phyloP scores from a whole-genome alignment of 1,284 basidiomycete genomes.

The Mycena citricolor region DNA sequence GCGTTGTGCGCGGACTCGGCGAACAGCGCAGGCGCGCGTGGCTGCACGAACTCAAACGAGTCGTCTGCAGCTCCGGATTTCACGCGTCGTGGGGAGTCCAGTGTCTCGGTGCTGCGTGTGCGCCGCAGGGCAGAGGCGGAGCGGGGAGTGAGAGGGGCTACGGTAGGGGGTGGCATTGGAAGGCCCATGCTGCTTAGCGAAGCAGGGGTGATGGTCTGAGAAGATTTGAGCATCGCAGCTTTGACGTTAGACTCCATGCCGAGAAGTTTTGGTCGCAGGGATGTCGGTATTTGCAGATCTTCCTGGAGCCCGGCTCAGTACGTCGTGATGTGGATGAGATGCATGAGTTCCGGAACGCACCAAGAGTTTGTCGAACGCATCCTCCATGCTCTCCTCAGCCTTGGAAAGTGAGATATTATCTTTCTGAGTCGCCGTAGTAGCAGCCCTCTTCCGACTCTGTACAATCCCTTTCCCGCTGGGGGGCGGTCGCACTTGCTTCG shows the following conservation, averaged over 20 bases:
- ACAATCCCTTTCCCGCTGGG: slow-evolving; percentile 33
- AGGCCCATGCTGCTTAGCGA: slow-evolving; percentile 34
- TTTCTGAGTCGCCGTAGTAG: slow-evolving; percentile 38
- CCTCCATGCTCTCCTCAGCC: slow-evolving; percentile 41
- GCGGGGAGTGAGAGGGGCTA: slow-evolving; percentile 34
- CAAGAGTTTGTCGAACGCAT: slow-evolving; percentile 73
- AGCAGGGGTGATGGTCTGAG: slow-evolving; percentile 60
- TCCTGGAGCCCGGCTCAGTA: too few species aligned
- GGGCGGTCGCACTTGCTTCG: slow-evolving; percentile 30
- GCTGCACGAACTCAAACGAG: slow-evolving; percentile 35
- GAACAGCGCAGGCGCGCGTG: slow-evolving; percentile 35
- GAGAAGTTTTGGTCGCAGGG: slow-evolving; percentile 71
- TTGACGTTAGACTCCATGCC: slow-evolving; percentile 82
- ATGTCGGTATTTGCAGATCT: slow-evolving; percentile 80
- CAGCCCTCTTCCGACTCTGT: slow-evolving; percentile 36
- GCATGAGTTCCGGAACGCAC: slow-evolving; percentile 39
- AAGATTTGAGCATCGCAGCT: slow-evolving; percentile 87
- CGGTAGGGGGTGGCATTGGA: slow-evolving; percentile 32
- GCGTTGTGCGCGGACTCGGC: slow-evolving; percentile 39
- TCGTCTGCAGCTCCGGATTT: slow-evolving; percentile 38
- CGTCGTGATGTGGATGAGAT: too few species aligned
- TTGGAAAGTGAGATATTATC: slow-evolving; percentile 36
- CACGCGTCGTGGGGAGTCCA: slow-evolving; percentile 51
- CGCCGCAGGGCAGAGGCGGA: slow-evolving; percentile 48
- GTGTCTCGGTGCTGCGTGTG: slow-evolving; percentile 68